Evolutionary conservation across 179 eudicot species (phyloP).

Genomic region (Carnegiea gigantea): DNA sequence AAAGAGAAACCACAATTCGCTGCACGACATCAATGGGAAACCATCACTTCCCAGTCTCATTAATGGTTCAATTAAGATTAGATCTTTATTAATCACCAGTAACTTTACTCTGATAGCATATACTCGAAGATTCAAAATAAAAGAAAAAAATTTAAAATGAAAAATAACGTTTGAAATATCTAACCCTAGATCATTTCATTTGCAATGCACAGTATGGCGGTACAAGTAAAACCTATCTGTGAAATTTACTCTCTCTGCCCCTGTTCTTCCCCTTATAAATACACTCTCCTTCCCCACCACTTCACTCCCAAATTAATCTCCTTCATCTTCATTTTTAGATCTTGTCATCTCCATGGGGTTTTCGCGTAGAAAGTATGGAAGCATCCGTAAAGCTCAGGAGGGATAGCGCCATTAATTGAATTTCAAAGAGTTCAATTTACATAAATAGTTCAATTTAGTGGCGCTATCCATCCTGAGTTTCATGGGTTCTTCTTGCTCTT

Average conservation of each 20-base stretch:
- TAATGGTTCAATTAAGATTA: too few species aligned
- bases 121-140: too few species aligned
- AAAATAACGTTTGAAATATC: neutral
- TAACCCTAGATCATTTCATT: constrained; percentile 5
- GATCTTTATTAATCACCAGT: too few species aligned
- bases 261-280: constrained; percentile 19
- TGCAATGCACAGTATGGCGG: neutral
- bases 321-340: neutral
- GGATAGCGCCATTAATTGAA: constrained; percentile 60
- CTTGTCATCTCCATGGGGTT: neutral
- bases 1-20: too few species aligned
- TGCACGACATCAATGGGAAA: too few species aligned
- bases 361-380: constrained; percentile 23
- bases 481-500: constrained; percentile 38
- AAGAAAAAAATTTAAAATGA: too few species aligned
- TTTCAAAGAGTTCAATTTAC: neutral
- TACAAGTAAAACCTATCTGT: neutral
- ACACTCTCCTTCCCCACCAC: constrained; percentile 24
- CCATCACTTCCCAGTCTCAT: too few species aligned
- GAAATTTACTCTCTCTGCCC: constrained; percentile 20
- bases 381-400: constrained; percentile 80
- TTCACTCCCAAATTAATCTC: neutral
- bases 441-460: neutral
- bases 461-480: constrained; percentile 59
- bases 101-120: too few species aligned